A percentile compares a stretch with the other conserved stretches of the same genome.
These are phyloP conservation scores for Mycena leptocephala DNA, from an alignment of 768 basidiomycete genomes.

Conservation along the genomic window DNA sequence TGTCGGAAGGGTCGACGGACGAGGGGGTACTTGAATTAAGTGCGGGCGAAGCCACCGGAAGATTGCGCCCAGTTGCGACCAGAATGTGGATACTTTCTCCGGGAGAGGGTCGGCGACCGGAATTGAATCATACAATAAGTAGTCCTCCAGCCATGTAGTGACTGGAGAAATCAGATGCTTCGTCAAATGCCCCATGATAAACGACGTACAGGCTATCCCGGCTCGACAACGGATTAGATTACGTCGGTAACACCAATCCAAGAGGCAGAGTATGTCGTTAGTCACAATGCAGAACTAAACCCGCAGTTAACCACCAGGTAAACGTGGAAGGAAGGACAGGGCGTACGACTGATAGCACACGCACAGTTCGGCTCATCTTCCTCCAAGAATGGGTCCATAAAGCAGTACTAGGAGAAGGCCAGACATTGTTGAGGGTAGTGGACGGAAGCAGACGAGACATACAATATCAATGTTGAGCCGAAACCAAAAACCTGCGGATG, in stretches of 20 bases:
- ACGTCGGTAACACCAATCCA: neutral
- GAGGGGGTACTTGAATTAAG: neutral
- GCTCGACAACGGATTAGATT: neutral
- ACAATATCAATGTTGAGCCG: too few species aligned
- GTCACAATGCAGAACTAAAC: neutral
- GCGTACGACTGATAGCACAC: neutral
- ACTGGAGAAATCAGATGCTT: neutral
- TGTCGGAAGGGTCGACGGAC: neutral
- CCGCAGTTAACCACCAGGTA: neutral
- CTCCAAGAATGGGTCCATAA: too few species aligned
- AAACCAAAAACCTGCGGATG: too few species aligned
- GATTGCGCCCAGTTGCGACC: neutral
- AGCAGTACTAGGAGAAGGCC: too few species aligned
- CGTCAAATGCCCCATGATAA: too few species aligned
- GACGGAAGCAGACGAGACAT: too few species aligned
- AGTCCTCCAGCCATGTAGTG: neutral
- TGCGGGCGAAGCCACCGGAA: neutral
- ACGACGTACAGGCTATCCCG: neutral
- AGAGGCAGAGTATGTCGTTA: neutral
- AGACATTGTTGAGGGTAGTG: too few species aligned
- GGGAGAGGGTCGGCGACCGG: neutral
- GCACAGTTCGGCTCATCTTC: neutral
- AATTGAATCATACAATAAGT: neutral
- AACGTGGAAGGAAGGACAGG: neutral
- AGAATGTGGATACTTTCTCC: neutral